Evolutionary conservation across 441 rosid genomes (phyloP).

Genomic region (Syzygium malaccense): DNA sequence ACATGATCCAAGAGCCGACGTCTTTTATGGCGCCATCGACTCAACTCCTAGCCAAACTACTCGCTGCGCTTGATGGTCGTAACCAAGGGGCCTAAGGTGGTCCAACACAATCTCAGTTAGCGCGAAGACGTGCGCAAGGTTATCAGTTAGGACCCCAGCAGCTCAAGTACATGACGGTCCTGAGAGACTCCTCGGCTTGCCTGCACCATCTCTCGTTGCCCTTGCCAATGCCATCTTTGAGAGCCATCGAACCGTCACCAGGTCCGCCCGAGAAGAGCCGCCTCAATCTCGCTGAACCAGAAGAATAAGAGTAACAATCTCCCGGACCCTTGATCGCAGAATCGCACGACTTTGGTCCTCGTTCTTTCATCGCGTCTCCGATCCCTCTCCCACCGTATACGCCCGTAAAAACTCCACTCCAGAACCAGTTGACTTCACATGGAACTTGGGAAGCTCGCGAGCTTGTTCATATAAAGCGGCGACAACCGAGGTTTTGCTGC

Average conservation of each 20-base stretch:
- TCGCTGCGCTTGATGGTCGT: neutral
- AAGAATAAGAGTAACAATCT: neutral
- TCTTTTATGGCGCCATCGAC: neutral
- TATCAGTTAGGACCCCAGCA: neutral
- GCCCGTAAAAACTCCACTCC: neutral
- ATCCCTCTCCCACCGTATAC: neutral
- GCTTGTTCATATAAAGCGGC: neutral
- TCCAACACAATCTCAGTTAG: neutral
- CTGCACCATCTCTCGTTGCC: neutral
- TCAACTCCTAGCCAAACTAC: neutral
- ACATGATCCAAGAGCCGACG: neutral
- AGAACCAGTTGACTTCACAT: neutral
- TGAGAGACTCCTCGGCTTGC: neutral
- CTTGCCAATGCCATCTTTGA: neutral
- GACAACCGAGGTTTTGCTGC: neutral
- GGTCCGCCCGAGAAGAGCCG: neutral
- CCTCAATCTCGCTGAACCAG: neutral
- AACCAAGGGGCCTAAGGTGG: neutral
- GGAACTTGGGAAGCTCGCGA: neutral
- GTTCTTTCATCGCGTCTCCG: neutral
- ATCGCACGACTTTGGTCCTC: neutral
- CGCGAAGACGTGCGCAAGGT: accelerated
- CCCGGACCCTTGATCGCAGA: neutral
- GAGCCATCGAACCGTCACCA: neutral
- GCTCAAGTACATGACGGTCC: neutral